phyloP scores from a whole-genome alignment of 106 monocot genomes.

The Amphibolis antarctica region DNA sequence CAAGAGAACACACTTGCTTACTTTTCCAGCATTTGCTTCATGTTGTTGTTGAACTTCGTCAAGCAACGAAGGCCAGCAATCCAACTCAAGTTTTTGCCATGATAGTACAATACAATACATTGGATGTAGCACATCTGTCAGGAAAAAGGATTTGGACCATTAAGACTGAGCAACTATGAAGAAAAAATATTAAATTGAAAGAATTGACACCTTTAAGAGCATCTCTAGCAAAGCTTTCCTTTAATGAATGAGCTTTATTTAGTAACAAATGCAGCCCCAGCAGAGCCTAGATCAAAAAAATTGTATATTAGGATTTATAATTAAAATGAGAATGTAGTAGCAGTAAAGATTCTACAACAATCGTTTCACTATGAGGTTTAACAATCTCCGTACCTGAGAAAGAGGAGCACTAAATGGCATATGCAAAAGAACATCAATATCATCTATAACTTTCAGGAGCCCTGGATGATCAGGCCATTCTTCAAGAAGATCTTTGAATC shows the following conservation, averaged over 20 bases:
- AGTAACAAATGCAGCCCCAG: slow-evolving; percentile 58
- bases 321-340: not conserved
- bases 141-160: not conserved
- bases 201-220: slow-evolving; percentile 37
- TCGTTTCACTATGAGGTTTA: not conserved
- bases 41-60: slow-evolving; percentile 44
- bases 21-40: slow-evolving; percentile 56
- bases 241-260: slow-evolving; percentile 31
- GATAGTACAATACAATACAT: slow-evolving; percentile 32
- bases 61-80: slow-evolving; percentile 73
- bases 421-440: slow-evolving; percentile 34
- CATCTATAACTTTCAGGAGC: slow-evolving; percentile 49
- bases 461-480: slow-evolving; percentile 86
- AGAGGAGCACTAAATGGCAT: slow-evolving; percentile 40
- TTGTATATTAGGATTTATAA: not conserved
- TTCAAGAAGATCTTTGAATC: slow-evolving; percentile 29
- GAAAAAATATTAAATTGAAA: not conserved
- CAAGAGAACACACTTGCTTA: slow-evolving; percentile 10
- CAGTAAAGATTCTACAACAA: not conserved
- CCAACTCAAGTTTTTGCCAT: slow-evolving; percentile 86
- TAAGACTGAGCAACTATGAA: not conserved
- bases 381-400: slow-evolving; percentile 42
- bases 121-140: slow-evolving; percentile 49
- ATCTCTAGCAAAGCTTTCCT: slow-evolving; percentile 47
- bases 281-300: slow-evolving; percentile 38